phyloP scores from a whole-genome alignment of 1,139 yeast species.

The Suhomyces bribrorum region DNA sequence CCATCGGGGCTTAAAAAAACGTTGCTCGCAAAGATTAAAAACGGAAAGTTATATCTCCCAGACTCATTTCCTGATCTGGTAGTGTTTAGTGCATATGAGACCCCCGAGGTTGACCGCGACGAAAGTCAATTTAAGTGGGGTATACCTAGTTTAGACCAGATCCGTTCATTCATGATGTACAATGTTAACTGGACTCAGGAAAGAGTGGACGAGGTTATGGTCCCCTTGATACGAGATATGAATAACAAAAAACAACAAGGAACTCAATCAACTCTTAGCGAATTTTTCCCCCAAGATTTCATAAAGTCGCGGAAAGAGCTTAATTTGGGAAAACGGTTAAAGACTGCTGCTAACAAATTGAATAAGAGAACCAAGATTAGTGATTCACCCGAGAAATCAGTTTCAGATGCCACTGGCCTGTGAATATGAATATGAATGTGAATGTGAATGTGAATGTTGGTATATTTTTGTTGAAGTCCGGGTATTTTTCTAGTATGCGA shows the following conservation, averaged over 20 bases:
- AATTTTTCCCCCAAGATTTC: constrained; percentile 58
- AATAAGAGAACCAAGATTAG: constrained; percentile 23
- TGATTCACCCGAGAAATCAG: neutral
- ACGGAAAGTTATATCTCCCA: constrained; percentile 63
- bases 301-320: constrained; percentile 47
- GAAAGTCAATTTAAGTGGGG: constrained; percentile 86
- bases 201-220: constrained; percentile 76
- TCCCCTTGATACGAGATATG: constrained; percentile 85
- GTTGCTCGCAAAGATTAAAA: constrained; percentile 57
- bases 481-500: no score
- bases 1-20: constrained; percentile 42
- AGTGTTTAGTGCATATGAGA: constrained; percentile 70
- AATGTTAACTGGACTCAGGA: constrained; percentile 83
- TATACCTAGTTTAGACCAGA: constrained; percentile 75
- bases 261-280: constrained; percentile 56
- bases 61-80: constrained; percentile 67
- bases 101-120: constrained; percentile 85
- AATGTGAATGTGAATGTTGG: no score
- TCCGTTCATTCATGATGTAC: constrained; percentile 66
- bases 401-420: no score
- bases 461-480: no score
- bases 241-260: constrained; percentile 60
- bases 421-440: no score
- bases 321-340: constrained; percentile 58
- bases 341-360: constrained; percentile 56